Conservation (phyloP, 192 early-diverging fungal species). For the Obelidium mucronatum region DNA sequence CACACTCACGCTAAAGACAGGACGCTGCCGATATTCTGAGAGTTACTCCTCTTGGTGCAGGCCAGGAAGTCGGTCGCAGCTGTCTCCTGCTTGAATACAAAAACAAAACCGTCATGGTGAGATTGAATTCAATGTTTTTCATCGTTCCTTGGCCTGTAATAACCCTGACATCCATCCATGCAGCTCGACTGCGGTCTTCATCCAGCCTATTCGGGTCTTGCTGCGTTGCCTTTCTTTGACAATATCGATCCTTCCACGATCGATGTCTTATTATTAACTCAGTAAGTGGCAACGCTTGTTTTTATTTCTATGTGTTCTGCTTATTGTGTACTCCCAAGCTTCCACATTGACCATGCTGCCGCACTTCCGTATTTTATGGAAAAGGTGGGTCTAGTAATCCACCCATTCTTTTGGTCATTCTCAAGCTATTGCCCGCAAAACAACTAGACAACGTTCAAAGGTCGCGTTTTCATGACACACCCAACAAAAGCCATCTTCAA, state of each 20-base stretch:
- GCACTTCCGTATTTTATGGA: constrained; percentile 96
- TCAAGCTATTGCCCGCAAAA: too few species aligned
- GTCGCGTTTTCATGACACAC: constrained; percentile 98
- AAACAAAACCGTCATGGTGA: constrained; percentile 90
- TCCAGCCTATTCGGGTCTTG: constrained; percentile 89
- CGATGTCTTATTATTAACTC: constrained; percentile 92
- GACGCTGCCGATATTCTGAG: constrained; percentile 82
- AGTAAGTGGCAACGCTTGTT: constrained; percentile 59
- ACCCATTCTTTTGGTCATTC: not conserved
- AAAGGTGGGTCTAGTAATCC: constrained; percentile 67
- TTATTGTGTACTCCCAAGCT: constrained; percentile 59
- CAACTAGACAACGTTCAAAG: constrained; percentile 94
- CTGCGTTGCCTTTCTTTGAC: constrained; percentile 94
- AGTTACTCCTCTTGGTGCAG: constrained; percentile 95
- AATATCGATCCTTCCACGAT: constrained; percentile 87
- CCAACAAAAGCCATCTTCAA: constrained; percentile 98
- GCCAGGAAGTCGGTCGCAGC: constrained; percentile 95
- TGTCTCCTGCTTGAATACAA: constrained; percentile 95
- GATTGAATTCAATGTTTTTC: not conserved
- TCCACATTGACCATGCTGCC: constrained; percentile 97
- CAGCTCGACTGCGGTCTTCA: constrained; percentile 97
- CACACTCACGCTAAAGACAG: not conserved
- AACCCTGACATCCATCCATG: not conserved
- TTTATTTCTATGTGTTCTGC: not conserved
- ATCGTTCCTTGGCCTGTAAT: not conserved